A percentile compares a stretch with the other conserved stretches of the same genome.
Evolutionary conservation across 2,329 filamentous ascomycete genomes (phyloP).

Genomic region (Apiospora aurea): DNA sequence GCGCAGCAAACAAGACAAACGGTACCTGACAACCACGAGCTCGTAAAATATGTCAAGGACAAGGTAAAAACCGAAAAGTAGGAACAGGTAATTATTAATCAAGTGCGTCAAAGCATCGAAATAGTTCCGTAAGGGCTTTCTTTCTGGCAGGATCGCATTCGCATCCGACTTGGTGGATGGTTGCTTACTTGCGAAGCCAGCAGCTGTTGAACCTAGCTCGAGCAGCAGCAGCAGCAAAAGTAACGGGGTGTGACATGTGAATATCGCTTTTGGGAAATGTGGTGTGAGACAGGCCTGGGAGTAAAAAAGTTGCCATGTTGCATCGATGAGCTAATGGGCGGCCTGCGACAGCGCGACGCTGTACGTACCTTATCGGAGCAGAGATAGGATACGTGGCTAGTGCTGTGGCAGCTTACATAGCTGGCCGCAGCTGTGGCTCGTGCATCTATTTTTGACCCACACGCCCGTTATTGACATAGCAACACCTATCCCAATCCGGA

Average conservation of each 20-base stretch:
- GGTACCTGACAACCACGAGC: neutral
- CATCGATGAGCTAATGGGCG: neutral
- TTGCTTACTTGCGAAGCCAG: slow-evolving; percentile 2
- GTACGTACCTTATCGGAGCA: too few relatives aligned
- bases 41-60: neutral
- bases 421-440: too few relatives aligned
- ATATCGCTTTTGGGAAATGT: neutral
- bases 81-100: slow-evolving; percentile 8
- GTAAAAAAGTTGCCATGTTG: slow-evolving; percentile 2
- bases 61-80: neutral
- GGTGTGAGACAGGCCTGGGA: neutral
- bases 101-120: neutral
- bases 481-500: slow-evolving; percentile 10
- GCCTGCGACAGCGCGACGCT: neutral
- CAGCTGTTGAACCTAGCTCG: neutral
- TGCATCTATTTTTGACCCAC: neutral
- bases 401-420: too few relatives aligned
- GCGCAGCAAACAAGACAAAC: neutral
- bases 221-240: neutral
- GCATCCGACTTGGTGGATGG: neutral
- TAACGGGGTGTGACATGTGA: slow-evolving; percentile 6
- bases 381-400: too few relatives aligned
- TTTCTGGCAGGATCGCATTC: neutral
- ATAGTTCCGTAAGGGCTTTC: neutral
- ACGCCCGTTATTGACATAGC: slow-evolving; percentile 1